These are phyloP conservation scores for Cryphonectria naterciae DNA, from an alignment of 2,329 filamentous ascomycete species.

Conservation along the genomic window DNA sequence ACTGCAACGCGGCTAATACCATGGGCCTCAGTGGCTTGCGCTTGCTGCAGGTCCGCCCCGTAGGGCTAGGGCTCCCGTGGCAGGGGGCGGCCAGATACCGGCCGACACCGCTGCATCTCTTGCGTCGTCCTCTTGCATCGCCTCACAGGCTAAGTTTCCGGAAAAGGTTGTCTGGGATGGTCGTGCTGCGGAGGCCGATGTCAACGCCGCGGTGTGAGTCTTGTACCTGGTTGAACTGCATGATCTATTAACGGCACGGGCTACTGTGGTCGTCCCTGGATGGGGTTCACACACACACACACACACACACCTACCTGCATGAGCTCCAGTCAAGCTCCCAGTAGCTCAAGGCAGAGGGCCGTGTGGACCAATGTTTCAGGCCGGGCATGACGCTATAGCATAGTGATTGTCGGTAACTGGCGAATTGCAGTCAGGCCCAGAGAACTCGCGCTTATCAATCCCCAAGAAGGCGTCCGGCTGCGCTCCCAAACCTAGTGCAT, in stretches of 20 bases:
- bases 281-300: not conserved
- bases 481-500: slow-evolving; percentile 19
- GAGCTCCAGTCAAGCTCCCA: not conserved
- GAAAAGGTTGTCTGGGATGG: not conserved
- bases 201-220: slow-evolving; percentile 4
- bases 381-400: slow-evolving; percentile 15
- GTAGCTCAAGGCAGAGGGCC: not conserved
- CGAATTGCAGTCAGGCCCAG: slow-evolving; percentile 19
- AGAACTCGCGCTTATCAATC: slow-evolving; percentile 14
- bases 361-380: slow-evolving; percentile 7
- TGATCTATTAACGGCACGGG: slow-evolving; percentile 16
- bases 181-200: not conserved
- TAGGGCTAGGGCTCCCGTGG: slow-evolving; percentile 18
- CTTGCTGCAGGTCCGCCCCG: slow-evolving; percentile 17
- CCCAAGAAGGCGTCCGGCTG: slow-evolving; percentile 8
- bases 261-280: too few relatives aligned
- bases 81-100: slow-evolving; percentile 4
- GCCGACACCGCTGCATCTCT: slow-evolving; percentile 21
- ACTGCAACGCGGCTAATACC: slow-evolving; percentile 26
- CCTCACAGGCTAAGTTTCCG: slow-evolving; percentile 19
- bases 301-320: not conserved
- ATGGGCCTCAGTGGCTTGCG: slow-evolving; percentile 19
- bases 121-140: slow-evolving; percentile 9
- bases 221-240: slow-evolving; percentile 10
- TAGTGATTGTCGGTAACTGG: slow-evolving; percentile 17